These are phyloP conservation scores for Phaeotremella fagi DNA, from an alignment of 768 basidiomycete genomes.

Conservation along the genomic window DNA sequence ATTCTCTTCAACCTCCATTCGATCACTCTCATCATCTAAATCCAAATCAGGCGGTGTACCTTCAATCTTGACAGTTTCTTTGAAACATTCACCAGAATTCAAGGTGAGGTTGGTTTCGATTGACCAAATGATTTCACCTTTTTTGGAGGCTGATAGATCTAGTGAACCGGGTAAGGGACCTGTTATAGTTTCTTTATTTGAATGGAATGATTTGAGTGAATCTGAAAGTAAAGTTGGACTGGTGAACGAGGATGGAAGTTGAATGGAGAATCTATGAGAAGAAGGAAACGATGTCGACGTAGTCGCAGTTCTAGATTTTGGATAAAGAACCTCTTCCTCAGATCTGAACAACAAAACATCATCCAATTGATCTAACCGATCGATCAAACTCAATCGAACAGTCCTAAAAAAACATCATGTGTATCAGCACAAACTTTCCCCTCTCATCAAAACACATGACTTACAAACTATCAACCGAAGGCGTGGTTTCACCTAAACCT, in stretches of 20 bases:
- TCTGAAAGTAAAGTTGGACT: background rate
- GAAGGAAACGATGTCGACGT: constrained; percentile 20
- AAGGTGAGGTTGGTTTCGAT: constrained; percentile 23
- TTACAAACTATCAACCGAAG: constrained; percentile 21
- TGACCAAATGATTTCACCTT: constrained; percentile 35
- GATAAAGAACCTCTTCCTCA: constrained; percentile 19
- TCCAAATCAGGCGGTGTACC: constrained; percentile 33
- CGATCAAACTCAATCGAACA: constrained; percentile 23
- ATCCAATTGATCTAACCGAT: too few relatives aligned
- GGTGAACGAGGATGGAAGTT: constrained; percentile 13
- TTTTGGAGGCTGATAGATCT: constrained; percentile 24
- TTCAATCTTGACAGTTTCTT: constrained; percentile 22
- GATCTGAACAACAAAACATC: constrained; percentile 21
- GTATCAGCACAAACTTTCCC: too few relatives aligned
- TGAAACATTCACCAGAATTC: constrained; percentile 7
- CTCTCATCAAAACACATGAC: too few relatives aligned
- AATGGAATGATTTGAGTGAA: background rate
- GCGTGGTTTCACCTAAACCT: constrained; percentile 31
- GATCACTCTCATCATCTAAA: background rate
- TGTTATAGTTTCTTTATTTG: background rate
- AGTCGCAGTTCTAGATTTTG: constrained; percentile 11
- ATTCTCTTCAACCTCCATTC: constrained; percentile 24
- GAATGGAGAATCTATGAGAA: constrained; percentile 32
- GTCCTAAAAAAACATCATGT: constrained; percentile 25
- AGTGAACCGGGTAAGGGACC: constrained; percentile 36